These are phyloP conservation scores for Shiraia sp. DNA, from an alignment of 2,329 filamentous ascomycete species.

Conservation along the genomic window DNA sequence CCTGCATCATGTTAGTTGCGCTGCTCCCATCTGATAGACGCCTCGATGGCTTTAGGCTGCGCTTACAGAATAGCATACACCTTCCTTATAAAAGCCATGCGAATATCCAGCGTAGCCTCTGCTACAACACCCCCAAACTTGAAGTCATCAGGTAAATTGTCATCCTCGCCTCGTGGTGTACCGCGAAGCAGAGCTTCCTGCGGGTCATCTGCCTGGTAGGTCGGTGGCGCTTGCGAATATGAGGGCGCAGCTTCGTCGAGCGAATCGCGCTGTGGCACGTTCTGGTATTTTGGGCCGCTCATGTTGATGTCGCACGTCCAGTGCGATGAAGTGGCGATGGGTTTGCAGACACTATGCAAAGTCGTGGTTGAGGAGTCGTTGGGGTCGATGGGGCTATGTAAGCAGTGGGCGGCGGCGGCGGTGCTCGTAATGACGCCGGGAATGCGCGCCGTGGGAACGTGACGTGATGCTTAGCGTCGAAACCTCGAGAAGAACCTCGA, in stretches of 20 bases:
- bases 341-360: background rate
- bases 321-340: conserved; percentile 1
- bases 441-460: background rate
- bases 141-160: conserved; percentile 96
- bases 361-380: background rate
- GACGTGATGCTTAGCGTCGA: conserved; percentile 1
- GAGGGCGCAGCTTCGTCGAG: conserved; percentile 62
- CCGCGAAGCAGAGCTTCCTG: conserved; percentile 65
- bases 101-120: conserved; percentile 92
- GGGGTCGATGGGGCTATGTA: background rate
- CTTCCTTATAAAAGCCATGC: conserved; percentile 95
- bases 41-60: background rate
- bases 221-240: conserved; percentile 80
- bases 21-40: background rate
- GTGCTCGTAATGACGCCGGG: too few relatives aligned
- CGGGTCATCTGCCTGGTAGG: conserved; percentile 68
- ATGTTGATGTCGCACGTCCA: conserved; percentile 50
- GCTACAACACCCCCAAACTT: conserved; percentile 95
- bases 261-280: conserved; percentile 84
- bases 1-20: conserved; percentile 40
- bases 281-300: conserved; percentile 81
- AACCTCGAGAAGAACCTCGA: background rate
- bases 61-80: conserved; percentile 89
- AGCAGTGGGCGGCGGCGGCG: background rate
- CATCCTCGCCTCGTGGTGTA: conserved; percentile 74